These are phyloP conservation scores for Colletotrichum gigasporum DNA, from an alignment of 2,329 filamentous ascomycete species.

Conservation along the genomic window DNA sequence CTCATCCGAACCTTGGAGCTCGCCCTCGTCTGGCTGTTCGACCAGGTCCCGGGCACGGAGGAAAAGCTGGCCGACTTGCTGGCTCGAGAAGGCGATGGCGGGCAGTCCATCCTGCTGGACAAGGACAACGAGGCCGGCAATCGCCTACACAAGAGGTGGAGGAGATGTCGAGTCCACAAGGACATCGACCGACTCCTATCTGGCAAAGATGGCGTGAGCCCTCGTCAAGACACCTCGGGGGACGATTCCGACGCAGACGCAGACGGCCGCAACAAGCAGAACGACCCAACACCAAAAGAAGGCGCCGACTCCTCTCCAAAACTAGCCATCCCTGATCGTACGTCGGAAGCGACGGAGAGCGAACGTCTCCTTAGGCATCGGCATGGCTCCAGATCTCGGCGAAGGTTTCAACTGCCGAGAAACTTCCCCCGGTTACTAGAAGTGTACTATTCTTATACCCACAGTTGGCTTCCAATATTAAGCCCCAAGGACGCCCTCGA, in stretches of 20 bases:
- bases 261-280: constrained; percentile 31
- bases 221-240: constrained; percentile 44
- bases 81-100: constrained; percentile 51
- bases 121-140: constrained; percentile 63
- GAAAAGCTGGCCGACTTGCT: constrained; percentile 64
- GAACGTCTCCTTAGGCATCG: constrained; percentile 2
- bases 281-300: constrained; percentile 7
- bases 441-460: constrained; percentile 78
- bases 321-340: constrained; percentile 8
- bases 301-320: not conserved
- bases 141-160: constrained; percentile 69
- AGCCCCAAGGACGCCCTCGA: constrained; percentile 70
- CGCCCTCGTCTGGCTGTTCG: constrained; percentile 73
- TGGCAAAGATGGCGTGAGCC: constrained; percentile 44
- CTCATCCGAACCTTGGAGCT: constrained; percentile 80
- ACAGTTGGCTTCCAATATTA: constrained; percentile 80
- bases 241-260: constrained; percentile 43
- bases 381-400: constrained; percentile 7
- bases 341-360: not conserved
- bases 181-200: constrained; percentile 72
- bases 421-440: constrained; percentile 72
- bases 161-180: constrained; percentile 67
- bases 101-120: constrained; percentile 56
- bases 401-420: constrained; percentile 51
- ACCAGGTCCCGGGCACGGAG: constrained; percentile 68